These are phyloP conservation scores for Pichia scutulata DNA, from an alignment of 805 yeast species.

Conservation along the genomic window DNA sequence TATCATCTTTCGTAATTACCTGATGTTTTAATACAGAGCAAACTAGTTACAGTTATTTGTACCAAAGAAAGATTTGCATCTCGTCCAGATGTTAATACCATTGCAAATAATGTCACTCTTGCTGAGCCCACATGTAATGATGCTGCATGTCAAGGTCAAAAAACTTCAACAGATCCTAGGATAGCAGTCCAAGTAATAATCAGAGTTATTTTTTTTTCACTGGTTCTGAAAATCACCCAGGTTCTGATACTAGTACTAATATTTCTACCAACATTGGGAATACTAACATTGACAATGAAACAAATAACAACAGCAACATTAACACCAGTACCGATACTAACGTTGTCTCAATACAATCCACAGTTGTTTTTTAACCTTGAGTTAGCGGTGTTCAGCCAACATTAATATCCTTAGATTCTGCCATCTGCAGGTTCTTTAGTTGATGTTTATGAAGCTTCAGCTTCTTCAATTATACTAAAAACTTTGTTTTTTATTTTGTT, in stretches of 20 bases:
- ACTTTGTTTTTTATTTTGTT: not conserved
- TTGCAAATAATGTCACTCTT: not conserved
- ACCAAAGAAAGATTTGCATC: not conserved
- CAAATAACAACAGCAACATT: not conserved
- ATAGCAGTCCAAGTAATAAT: too few species aligned
- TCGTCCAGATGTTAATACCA: not conserved
- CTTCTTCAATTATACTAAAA: not conserved
- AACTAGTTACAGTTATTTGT: not conserved
- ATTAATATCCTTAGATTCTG: not conserved
- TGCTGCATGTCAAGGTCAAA: not conserved
- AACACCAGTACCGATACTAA: not conserved
- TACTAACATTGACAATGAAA: too few species aligned
- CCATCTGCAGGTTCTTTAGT: not conserved
- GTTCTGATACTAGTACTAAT: not conserved
- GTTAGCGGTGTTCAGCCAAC: too few species aligned
- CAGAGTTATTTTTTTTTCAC: not conserved
- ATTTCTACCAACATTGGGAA: too few species aligned
- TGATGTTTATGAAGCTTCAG: too few species aligned
- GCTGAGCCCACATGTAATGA: not conserved
- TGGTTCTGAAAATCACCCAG: not conserved
- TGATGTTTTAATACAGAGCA: not conserved
- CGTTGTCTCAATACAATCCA: too few species aligned
- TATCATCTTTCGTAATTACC: too few species aligned
- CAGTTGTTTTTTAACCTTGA: not conserved
- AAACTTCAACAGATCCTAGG: not conserved